phyloP scores from a whole-genome alignment of 225 moss, liverwort and hornwort genomes.

The Polytrichum commune region DNA sequence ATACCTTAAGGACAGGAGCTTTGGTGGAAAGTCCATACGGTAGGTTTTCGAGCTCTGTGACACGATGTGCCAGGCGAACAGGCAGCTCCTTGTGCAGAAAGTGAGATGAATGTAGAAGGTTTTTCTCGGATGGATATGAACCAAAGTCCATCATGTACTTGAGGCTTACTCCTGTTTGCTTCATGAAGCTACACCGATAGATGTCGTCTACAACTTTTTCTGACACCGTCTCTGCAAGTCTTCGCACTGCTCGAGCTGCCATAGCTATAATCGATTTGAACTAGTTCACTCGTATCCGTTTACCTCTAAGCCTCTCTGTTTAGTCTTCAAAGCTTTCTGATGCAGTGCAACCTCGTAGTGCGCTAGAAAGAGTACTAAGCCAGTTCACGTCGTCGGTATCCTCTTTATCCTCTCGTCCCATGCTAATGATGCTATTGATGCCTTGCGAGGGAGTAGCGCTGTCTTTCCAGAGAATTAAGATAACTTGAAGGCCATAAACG shows the following conservation, averaged over 20 bases:
- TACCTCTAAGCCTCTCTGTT: not conserved
- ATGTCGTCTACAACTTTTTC: slow-evolving; percentile 82
- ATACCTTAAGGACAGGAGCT: slow-evolving; percentile 82
- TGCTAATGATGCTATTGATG: not conserved
- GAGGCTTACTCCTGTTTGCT: slow-evolving; percentile 82
- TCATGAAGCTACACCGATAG: slow-evolving; percentile 63
- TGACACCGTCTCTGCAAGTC: slow-evolving; percentile 70
- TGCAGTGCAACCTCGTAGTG: not conserved
- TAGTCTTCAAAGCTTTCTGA: not conserved
- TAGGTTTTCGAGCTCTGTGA: slow-evolving; percentile 81
- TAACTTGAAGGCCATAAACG: slow-evolving; percentile 12
- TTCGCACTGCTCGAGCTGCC: slow-evolving; percentile 63
- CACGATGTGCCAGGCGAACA: slow-evolving; percentile 87
- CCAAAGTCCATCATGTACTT: slow-evolving; percentile 98
- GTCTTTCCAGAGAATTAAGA: not conserved
- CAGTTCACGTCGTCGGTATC: not conserved
- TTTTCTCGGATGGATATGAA: slow-evolving; percentile 65
- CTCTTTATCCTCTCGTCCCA: not conserved
- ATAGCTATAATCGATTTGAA: slow-evolving; percentile 12
- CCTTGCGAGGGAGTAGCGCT: not conserved
- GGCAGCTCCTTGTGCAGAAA: slow-evolving; percentile 91
- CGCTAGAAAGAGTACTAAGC: slow-evolving; percentile 1
- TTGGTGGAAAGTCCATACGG: slow-evolving; percentile 79
- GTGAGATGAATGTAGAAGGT: slow-evolving; percentile 78
- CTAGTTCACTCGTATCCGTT: not conserved